phyloP scores from a whole-genome alignment of 2,329 filamentous ascomycete genomes.

The Pleomassaria siparia region DNA sequence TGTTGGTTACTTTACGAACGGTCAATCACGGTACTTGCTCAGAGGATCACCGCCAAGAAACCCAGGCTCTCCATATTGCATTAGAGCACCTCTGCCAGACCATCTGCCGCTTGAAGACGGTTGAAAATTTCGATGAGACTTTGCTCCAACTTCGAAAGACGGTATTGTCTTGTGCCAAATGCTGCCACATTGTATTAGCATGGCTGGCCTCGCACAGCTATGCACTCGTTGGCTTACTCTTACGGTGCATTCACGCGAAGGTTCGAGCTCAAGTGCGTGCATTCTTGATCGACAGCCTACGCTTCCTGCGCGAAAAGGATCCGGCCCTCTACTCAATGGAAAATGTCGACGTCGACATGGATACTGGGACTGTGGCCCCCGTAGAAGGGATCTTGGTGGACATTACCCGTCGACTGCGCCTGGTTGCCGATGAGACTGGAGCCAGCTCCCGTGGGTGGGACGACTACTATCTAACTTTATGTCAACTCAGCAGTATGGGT shows the following conservation, averaged over 20 bases:
- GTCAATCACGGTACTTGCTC: slow-evolving; percentile 54
- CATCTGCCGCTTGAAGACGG: slow-evolving; percentile 69
- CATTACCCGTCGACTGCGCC: slow-evolving; percentile 20
- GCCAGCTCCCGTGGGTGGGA: slow-evolving; percentile 36
- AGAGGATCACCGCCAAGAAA: slow-evolving; percentile 49
- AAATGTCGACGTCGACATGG: slow-evolving; percentile 28
- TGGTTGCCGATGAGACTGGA: slow-evolving; percentile 25
- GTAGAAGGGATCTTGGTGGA: slow-evolving; percentile 20
- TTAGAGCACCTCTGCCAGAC: slow-evolving; percentile 75
- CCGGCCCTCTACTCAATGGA: slow-evolving; percentile 28
- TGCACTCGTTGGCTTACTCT: slow-evolving; percentile 64
- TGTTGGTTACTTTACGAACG: slow-evolving; percentile 60
- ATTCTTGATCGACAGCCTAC: slow-evolving; percentile 37
- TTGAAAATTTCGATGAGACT: slow-evolving; percentile 62
- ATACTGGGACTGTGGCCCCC: slow-evolving; percentile 14
- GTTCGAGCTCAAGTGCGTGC: slow-evolving; percentile 30
- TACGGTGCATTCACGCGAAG: slow-evolving; percentile 31
- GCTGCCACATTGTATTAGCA: slow-evolving; percentile 61
- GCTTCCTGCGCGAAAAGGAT: slow-evolving; percentile 35
- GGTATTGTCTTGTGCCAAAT: slow-evolving; percentile 54
- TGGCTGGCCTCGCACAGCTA: slow-evolving; percentile 61
- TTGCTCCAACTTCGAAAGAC: slow-evolving; percentile 55
- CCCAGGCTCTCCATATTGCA: slow-evolving; percentile 56
- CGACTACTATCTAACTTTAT: slow-evolving; percentile 37
- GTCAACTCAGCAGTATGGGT: slow-evolving; percentile 31